These are phyloP conservation scores for Cutaneotrichosporon sp. DNA, from an alignment of 1,284 basidiomycete species.

Conservation along the genomic window DNA sequence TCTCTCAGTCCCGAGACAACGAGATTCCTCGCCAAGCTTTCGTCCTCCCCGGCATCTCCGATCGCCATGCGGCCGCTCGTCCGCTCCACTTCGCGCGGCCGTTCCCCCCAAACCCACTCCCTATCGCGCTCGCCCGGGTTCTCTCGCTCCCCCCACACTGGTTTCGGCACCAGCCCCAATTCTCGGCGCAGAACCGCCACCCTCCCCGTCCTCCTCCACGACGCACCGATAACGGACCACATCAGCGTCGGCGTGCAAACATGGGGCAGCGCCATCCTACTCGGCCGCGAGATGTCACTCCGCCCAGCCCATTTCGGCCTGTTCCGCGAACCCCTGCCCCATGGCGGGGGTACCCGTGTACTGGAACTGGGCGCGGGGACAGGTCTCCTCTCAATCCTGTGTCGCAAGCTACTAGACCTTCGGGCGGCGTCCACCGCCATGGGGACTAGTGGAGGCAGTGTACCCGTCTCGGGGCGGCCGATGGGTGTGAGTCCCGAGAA, in stretches of 20 bases:
- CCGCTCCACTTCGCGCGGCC: neutral
- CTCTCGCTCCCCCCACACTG: slow-evolving; percentile 4
- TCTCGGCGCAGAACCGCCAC: slow-evolving; percentile 22
- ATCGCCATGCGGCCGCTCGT: slow-evolving; percentile 6
- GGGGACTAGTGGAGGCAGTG: neutral
- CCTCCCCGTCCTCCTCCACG: slow-evolving; percentile 57
- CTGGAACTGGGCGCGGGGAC: slow-evolving; percentile 86
- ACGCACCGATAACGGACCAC: slow-evolving; percentile 70
- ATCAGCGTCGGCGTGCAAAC: slow-evolving; percentile 79
- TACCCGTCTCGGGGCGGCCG: slow-evolving; percentile 2
- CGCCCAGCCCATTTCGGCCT: slow-evolving; percentile 51
- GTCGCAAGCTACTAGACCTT: slow-evolving; percentile 56
- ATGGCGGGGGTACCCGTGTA: slow-evolving; percentile 52
- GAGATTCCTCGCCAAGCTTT: slow-evolving; percentile 33
- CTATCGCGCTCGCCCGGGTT: slow-evolving; percentile 7
- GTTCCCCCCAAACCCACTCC: neutral
- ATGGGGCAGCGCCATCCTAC: slow-evolving; percentile 79
- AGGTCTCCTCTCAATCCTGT: slow-evolving; percentile 68
- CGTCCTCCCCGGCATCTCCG: slow-evolving; percentile 35
- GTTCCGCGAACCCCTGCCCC: slow-evolving; percentile 20
- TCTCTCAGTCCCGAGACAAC: slow-evolving; percentile 34
- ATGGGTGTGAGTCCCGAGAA: neutral
- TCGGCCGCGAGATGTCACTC: slow-evolving; percentile 69
- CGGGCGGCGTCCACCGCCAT: slow-evolving; percentile 13
- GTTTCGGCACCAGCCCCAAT: slow-evolving; percentile 9